Evolutionary conservation across 2,329 filamentous ascomycete species (phyloP).

Genomic region (Furcasterigmium furcatum): DNA sequence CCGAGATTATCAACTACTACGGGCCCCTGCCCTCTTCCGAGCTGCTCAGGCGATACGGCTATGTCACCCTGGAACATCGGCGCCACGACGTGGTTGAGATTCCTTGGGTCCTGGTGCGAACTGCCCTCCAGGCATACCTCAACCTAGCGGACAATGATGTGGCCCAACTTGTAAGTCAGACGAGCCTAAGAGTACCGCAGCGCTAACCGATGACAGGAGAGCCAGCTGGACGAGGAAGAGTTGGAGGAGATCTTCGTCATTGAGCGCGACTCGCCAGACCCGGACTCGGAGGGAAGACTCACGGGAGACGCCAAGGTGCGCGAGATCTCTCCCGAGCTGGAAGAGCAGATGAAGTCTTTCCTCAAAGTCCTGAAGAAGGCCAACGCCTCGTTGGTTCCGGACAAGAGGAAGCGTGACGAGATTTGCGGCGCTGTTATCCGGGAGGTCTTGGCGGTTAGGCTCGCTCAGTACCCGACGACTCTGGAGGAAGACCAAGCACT

Average conservation of each 20-base stretch:
- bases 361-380: slow-evolving; percentile 46
- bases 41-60: slow-evolving; percentile 80
- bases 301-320: slow-evolving; percentile 30
- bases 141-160: slow-evolving; percentile 31
- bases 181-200: slow-evolving; percentile 28
- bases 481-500: slow-evolving; percentile 36
- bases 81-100: slow-evolving; percentile 83
- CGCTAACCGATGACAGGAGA: slow-evolving; percentile 17
- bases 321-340: slow-evolving; percentile 46
- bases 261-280: slow-evolving; percentile 50
- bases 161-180: slow-evolving; percentile 38
- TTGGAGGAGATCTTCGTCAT: slow-evolving; percentile 75
- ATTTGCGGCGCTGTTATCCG: slow-evolving; percentile 37
- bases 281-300: slow-evolving; percentile 44
- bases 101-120: slow-evolving; percentile 55
- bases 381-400: slow-evolving; percentile 35
- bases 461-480: slow-evolving; percentile 38
- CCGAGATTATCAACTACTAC: slow-evolving; percentile 87
- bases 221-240: slow-evolving; percentile 58
- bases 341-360: slow-evolving; percentile 46
- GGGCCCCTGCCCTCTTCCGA: slow-evolving; percentile 81
- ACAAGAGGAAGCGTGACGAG: slow-evolving; percentile 48
- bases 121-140: slow-evolving; percentile 35
- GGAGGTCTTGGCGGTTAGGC: slow-evolving; percentile 30
- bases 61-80: slow-evolving; percentile 74